These are phyloP conservation scores for Gossypium laxum DNA, from an alignment of 441 rosid species.

Conservation along the genomic window DNA sequence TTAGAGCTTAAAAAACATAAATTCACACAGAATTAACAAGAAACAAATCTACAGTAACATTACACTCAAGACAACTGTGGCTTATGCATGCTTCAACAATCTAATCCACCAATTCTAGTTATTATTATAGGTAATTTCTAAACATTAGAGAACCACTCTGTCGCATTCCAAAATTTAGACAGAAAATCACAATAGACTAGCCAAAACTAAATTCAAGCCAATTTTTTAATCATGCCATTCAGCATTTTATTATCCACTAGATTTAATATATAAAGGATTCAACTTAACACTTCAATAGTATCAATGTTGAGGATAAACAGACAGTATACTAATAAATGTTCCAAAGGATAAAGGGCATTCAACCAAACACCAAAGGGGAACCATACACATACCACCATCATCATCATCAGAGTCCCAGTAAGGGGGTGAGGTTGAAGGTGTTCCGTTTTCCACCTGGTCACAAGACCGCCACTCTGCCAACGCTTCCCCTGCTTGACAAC, in stretches of 20 bases:
- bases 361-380: conserved; percentile 6
- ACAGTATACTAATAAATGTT: background rate
- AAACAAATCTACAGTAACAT: background rate
- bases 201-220: background rate
- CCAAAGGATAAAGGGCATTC: background rate
- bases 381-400: conserved; percentile 50
- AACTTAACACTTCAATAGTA: background rate
- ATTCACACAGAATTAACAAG: background rate
- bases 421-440: conserved; percentile 76
- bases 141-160: background rate
- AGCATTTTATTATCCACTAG: background rate
- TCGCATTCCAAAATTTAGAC: background rate
- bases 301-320: background rate
- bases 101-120: background rate
- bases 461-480: conserved; percentile 80
- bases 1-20: conserved; percentile 4
- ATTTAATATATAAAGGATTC: background rate
- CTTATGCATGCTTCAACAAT: background rate
- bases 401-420: conserved; percentile 77
- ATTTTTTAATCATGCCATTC: background rate
- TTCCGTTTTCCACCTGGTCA: conserved; percentile 79
- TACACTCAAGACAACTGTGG: background rate
- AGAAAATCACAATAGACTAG: background rate
- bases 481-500: conserved; percentile 62
- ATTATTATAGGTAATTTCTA: background rate